Conservation (phyloP, 148 eudicot species). For the Polygonum aviculare region DNA sequence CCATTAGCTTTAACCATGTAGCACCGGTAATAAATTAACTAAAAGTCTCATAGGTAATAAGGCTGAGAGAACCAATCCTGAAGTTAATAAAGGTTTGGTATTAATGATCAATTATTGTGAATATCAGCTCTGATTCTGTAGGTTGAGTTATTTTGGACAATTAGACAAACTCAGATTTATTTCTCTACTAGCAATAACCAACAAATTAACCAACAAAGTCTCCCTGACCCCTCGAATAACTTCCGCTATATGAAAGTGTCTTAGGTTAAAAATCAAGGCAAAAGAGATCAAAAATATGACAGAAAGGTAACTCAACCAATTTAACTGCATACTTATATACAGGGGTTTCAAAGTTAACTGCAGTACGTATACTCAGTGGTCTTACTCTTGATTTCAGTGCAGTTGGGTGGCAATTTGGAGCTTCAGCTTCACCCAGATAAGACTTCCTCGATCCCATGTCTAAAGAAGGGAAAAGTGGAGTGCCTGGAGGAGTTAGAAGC, state of each 20-base stretch:
- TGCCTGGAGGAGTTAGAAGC: constrained; percentile 53
- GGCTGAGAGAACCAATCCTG: not conserved
- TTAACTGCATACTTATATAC: not conserved
- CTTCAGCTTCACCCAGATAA: constrained; percentile 26
- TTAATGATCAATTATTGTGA: not conserved
- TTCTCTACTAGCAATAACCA: too few species aligned
- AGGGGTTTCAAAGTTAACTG: not conserved
- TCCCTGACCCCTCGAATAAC: not conserved
- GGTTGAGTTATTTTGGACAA: not conserved
- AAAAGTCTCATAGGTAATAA: not conserved
- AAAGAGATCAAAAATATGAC: not conserved
- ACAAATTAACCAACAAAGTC: not conserved
- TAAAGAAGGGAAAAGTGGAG: constrained; percentile 51
- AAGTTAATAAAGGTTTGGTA: not conserved
- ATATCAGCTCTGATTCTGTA: not conserved
- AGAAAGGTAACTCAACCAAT: not conserved
- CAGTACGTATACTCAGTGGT: not conserved
- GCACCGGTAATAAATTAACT: not conserved
- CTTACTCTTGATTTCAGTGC: constrained; percentile 39
- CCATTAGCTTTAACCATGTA: not conserved
- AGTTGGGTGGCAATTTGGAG: constrained; percentile 32
- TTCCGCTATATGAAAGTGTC: not conserved
- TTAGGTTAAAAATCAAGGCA: not conserved
- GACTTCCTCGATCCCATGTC: constrained; percentile 42
- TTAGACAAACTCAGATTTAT: not conserved